These are phyloP conservation scores for Vaccinium myrtillus DNA, from an alignment of 148 eudicot species.

Conservation along the genomic window DNA sequence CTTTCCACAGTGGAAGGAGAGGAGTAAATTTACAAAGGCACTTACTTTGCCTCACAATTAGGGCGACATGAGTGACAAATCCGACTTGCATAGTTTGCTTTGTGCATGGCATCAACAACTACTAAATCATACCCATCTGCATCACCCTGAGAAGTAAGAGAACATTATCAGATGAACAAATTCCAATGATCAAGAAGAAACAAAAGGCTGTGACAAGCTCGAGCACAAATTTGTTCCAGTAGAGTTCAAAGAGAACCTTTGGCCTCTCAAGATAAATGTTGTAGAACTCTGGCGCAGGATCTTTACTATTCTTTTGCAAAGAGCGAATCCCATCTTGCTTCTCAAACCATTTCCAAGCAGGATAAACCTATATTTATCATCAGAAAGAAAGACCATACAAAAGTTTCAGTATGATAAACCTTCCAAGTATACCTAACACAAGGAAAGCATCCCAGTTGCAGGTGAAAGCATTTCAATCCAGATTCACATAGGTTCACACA, in stretches of 20 bases:
- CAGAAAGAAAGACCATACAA: background rate
- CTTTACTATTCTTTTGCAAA: constrained; percentile 83
- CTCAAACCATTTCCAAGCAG: constrained; percentile 99
- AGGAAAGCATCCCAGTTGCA: background rate
- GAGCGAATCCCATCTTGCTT: constrained; percentile 97
- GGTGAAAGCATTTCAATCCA: background rate
- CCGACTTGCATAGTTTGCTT: constrained; percentile 97
- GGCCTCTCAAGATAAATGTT: constrained; percentile 98
- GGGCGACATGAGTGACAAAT: constrained; percentile 98
- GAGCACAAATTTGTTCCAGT: background rate
- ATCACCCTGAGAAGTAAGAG: constrained; percentile 67
- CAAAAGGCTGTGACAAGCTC: background rate
- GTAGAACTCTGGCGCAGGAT: constrained; percentile 93
- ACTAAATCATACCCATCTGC: constrained; percentile 98
- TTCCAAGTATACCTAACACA: background rate
- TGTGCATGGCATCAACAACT: constrained; percentile 99
- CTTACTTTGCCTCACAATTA: constrained; percentile 98
- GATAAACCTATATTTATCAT: constrained; percentile 70
- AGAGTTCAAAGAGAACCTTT: constrained; percentile 50
- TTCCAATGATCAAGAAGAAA: constrained; percentile 14
- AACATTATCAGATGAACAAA: constrained; percentile 3
- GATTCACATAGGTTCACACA: background rate
- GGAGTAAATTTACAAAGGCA: constrained; percentile 13
- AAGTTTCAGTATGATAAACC: constrained; percentile 9
- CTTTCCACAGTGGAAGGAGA: background rate